Conservation (phyloP, 257 asterid genomes). For the Phtheirospermum japonicum region DNA sequence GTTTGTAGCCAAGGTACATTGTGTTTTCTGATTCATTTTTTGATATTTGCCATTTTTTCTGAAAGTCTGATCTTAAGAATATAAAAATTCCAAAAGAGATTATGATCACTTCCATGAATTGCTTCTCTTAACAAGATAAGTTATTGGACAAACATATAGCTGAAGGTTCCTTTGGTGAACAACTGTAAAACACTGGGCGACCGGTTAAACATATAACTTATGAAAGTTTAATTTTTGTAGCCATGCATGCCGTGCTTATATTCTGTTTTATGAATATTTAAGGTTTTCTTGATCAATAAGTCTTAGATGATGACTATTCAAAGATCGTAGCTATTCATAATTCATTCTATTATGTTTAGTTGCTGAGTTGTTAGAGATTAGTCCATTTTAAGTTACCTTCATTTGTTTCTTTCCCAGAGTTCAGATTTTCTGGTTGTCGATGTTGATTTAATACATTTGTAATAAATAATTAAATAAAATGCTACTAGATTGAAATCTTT, state of each 20-base stretch:
- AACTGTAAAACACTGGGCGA: conserved; percentile 61
- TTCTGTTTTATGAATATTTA: conserved; percentile 1
- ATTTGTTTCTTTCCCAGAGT: conserved; percentile 11
- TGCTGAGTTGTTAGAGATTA: not conserved
- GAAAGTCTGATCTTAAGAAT: conserved; percentile 24
- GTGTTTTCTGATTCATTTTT: no score
- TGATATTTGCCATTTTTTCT: no score
- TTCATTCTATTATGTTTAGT: not conserved
- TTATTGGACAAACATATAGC: conserved; percentile 72
- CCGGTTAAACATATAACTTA: conserved; percentile 56
- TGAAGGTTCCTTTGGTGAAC: conserved; percentile 64
- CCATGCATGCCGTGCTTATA: not conserved
- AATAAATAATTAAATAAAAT: not conserved
- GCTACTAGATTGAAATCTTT: not conserved
- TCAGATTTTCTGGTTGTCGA: not conserved
- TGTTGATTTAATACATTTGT: not conserved
- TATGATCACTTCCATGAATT: conserved; percentile 3
- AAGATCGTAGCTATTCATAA: conserved; percentile 42
- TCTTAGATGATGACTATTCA: conserved; percentile 86
- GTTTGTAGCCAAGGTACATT: no score
- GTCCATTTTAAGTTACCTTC: not conserved
- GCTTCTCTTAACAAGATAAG: conserved; percentile 52
- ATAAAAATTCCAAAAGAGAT: not conserved
- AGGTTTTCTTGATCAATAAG: conserved; percentile 39
- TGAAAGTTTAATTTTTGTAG: not conserved